phyloP scores from a whole-genome alignment of 1,284 basidiomycete species.

The Rhodotorula sp. region DNA sequence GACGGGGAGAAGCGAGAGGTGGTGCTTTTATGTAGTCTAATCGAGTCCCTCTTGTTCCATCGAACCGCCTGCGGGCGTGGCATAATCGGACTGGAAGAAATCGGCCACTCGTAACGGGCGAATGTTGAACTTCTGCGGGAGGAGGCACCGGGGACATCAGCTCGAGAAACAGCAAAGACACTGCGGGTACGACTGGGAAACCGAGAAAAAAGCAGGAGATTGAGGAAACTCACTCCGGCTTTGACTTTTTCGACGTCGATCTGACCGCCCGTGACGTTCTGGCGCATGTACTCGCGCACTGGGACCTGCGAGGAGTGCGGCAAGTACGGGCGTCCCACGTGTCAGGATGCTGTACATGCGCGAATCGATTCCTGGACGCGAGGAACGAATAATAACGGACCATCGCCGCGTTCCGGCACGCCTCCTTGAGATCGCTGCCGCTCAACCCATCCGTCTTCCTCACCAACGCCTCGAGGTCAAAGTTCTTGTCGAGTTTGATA shows the following conservation, averaged over 20 bases:
- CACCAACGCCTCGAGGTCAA: constrained; percentile 69
- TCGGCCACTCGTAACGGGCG: constrained; percentile 30
- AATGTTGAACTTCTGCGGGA: constrained; percentile 34
- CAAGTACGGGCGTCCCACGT: background rate
- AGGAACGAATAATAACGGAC: constrained; percentile 8
- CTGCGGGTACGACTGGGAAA: too few species aligned
- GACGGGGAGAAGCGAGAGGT: background rate
- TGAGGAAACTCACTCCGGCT: constrained; percentile 21
- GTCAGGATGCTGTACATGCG: background rate
- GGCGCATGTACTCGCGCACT: constrained; percentile 74
- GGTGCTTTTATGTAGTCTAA: background rate
- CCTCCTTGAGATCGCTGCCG: constrained; percentile 88
- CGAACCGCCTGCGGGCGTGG: constrained; percentile 1
- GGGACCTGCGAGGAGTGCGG: constrained; percentile 69
- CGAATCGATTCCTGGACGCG: background rate
- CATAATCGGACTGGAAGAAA: constrained; percentile 30
- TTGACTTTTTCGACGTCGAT: constrained; percentile 38
- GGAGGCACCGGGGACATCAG: too few species aligned
- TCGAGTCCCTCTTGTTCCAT: constrained; percentile 8
- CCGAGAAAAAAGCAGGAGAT: background rate
- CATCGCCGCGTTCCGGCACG: constrained; percentile 71
- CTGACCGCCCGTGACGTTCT: constrained; percentile 28
- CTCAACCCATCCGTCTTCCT: constrained; percentile 73
- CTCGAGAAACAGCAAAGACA: too few species aligned
- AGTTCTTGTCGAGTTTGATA: constrained; percentile 65